These are phyloP conservation scores for Suillus weaverae DNA, from an alignment of 768 basidiomycete species.

Conservation along the genomic window DNA sequence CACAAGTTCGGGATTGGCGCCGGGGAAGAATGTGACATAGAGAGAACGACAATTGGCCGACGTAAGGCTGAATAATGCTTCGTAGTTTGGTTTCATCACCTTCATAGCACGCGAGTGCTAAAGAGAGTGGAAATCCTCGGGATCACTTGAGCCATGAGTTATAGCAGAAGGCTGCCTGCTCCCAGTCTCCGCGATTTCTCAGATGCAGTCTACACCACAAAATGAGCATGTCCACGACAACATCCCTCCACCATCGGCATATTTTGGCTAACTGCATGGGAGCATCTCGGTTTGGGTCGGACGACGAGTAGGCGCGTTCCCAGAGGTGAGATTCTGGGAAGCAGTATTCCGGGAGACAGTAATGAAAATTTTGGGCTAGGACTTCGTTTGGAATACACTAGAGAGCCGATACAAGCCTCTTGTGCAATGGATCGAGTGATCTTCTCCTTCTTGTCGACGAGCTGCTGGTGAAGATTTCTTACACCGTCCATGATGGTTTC, in stretches of 20 bases:
- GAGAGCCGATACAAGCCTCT: conserved; percentile 31
- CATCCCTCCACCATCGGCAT: conserved; percentile 41
- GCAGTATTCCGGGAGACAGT: conserved; percentile 29
- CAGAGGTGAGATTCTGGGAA: conserved; percentile 6
- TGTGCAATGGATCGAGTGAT: conserved; percentile 21
- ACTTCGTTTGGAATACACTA: conserved; percentile 45
- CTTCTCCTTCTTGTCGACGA: conserved; percentile 18
- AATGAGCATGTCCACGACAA: conserved; percentile 40
- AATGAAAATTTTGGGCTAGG: conserved; percentile 45
- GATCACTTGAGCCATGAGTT: conserved; percentile 15
- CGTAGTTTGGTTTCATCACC: neutral
- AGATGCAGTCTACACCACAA: conserved; percentile 48
- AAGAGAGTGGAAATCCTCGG: conserved; percentile 17
- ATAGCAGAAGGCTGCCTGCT: conserved; percentile 16
- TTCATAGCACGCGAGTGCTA: conserved; percentile 11
- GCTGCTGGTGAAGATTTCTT: conserved; percentile 9
- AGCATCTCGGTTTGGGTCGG: conserved; percentile 16
- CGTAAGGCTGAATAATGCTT: conserved; percentile 18
- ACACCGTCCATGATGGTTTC: conserved; percentile 20
- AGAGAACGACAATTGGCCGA: conserved; percentile 7
- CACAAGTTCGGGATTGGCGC: conserved; percentile 13
- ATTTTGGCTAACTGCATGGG: conserved; percentile 42
- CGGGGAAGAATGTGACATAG: conserved; percentile 12
- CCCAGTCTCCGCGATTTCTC: conserved; percentile 7
- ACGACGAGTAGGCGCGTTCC: conserved; percentile 23